phyloP scores from a whole-genome alignment of 306 rosid genomes.

The Cajanus cajan region DNA sequence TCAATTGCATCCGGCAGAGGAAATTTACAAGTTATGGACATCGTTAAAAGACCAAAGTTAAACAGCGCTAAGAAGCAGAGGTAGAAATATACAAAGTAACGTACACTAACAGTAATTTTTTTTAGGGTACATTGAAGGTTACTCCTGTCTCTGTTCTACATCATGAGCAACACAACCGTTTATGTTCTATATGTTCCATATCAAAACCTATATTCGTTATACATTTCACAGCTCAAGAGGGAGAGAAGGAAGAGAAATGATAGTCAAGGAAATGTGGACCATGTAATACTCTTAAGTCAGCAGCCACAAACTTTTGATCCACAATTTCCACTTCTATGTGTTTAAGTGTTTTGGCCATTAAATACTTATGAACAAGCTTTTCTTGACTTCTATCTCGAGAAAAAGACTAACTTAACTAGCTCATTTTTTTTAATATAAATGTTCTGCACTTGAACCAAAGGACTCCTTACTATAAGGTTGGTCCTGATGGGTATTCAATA shows the following conservation, averaged over 20 bases:
- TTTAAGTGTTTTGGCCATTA: neutral
- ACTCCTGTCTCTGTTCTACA: too few relatives aligned
- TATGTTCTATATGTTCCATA: neutral
- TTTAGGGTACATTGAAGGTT: too few relatives aligned
- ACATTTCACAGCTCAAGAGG: neutral
- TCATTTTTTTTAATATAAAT: neutral
- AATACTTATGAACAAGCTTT: neutral
- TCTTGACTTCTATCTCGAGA: neutral
- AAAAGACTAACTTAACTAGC: neutral
- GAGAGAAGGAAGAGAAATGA: slow-evolving; percentile 4
- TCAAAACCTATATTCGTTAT: neutral
- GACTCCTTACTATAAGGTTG: slow-evolving; percentile 10
- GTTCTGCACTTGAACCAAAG: slow-evolving; percentile 25
- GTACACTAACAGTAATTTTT: too few relatives aligned
- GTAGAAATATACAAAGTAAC: too few relatives aligned
- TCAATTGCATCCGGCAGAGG: slow-evolving; percentile 87
- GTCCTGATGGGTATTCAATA: neutral
- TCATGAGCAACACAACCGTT: neutral
- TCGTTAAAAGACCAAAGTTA: too few relatives aligned
- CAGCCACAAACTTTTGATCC: neutral
- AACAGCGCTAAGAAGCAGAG: too few relatives aligned
- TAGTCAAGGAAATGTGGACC: neutral
- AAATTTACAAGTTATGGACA: too few relatives aligned
- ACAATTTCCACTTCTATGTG: neutral
- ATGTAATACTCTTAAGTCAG: neutral